These are phyloP conservation scores for Trametes hirsuta DNA, from an alignment of 1,284 basidiomycete genomes.

Conservation along the genomic window DNA sequence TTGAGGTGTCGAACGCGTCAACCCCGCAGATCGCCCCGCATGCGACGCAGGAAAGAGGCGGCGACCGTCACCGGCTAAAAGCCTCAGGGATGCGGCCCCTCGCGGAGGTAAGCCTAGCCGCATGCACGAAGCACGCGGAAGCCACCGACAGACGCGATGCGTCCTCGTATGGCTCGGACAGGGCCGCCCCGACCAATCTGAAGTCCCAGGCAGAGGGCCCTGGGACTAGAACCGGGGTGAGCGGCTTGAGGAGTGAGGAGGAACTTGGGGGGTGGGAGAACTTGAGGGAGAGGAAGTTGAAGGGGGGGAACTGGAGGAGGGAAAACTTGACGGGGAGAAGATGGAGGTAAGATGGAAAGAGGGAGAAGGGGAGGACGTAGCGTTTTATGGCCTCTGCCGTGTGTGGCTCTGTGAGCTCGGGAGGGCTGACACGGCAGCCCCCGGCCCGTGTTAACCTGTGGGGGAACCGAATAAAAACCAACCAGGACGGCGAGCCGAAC, in stretches of 20 bases:
- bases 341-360: too few species aligned
- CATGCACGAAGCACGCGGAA: slow-evolving; percentile 6
- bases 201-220: not conserved
- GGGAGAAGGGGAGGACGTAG: too few species aligned
- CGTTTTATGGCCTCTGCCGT: too few species aligned
- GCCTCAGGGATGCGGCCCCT: not conserved
- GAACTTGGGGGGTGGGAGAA: not conserved
- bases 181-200: not conserved
- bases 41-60: not conserved
- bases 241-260: not conserved
- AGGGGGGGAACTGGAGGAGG: too few species aligned
- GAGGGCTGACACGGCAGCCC: too few species aligned
- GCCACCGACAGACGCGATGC: slow-evolving; percentile 6
- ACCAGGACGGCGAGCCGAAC: too few species aligned
- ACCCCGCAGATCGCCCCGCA: not conserved
- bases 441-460: too few species aligned
- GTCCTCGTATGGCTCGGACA: slow-evolving; percentile 8
- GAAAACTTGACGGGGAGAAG: too few species aligned
- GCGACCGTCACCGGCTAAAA: not conserved
- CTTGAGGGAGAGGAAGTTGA: too few species aligned
- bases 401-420: too few species aligned
- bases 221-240: not conserved
- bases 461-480: too few species aligned
- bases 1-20: not conserved
- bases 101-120: slow-evolving; percentile 6